Evolutionary conservation across 2,329 filamentous ascomycete species (phyloP).

Genomic region (Arthroderma uncinatum): DNA sequence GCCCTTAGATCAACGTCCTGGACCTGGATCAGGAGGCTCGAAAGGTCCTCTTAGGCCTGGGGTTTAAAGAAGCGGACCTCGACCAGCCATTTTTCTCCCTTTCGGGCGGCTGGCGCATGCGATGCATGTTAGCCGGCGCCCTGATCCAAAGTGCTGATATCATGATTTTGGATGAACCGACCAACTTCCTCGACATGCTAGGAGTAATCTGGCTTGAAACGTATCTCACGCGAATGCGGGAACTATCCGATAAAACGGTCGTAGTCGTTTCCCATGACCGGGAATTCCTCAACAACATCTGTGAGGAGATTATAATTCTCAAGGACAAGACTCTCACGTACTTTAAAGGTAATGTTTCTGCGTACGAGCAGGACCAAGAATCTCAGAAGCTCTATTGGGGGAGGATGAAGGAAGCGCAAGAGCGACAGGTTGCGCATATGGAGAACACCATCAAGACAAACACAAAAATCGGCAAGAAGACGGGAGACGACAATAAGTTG

Average conservation of each 20-base stretch:
- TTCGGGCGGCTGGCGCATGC: slow-evolving; percentile 69
- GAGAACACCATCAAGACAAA: slow-evolving; percentile 66
- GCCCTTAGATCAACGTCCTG: slow-evolving; percentile 41
- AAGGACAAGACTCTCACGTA: slow-evolving; percentile 60
- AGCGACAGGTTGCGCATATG: slow-evolving; percentile 69
- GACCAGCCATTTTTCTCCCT: slow-evolving; percentile 51
- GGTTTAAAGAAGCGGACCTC: slow-evolving; percentile 55
- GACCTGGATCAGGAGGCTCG: slow-evolving; percentile 56
- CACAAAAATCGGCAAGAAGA: slow-evolving; percentile 61
- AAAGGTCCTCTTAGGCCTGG: slow-evolving; percentile 56
- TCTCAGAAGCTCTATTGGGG: slow-evolving; percentile 55
- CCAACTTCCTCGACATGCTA: slow-evolving; percentile 72
- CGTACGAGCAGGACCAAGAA: slow-evolving; percentile 57
- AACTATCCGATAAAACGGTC: slow-evolving; percentile 49
- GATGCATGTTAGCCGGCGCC: slow-evolving; percentile 52
- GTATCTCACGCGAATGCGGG: slow-evolving; percentile 51
- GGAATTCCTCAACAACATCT: slow-evolving; percentile 65
- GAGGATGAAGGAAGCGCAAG: slow-evolving; percentile 71
- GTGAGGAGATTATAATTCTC: slow-evolving; percentile 63
- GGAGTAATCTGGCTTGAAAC: slow-evolving; percentile 77
- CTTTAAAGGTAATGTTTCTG: slow-evolving; percentile 62
- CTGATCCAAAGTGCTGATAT: slow-evolving; percentile 65
- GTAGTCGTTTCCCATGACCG: slow-evolving; percentile 76
- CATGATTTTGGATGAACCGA: slow-evolving; percentile 74
- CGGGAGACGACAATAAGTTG: slow-evolving; percentile 73